These are phyloP conservation scores for Cryptosporidium bovis DNA, from an alignment of 169 alveolate species.

Conservation along the genomic window DNA sequence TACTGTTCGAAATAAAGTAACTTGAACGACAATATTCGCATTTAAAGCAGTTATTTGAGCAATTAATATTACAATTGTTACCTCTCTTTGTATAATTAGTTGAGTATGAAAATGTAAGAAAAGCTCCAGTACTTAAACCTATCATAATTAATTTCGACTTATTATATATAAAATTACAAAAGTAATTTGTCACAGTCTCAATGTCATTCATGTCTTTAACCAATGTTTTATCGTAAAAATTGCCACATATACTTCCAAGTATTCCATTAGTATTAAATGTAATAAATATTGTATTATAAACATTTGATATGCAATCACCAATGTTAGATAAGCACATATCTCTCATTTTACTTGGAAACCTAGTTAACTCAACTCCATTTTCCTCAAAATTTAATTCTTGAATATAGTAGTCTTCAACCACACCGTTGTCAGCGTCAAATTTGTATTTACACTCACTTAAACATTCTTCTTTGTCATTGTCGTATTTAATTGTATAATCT, in stretches of 20 bases:
- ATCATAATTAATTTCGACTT: constrained; percentile 50
- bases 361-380: background rate
- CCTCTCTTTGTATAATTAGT: constrained; percentile 24
- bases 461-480: background rate
- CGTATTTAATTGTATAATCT: constrained; percentile 34
- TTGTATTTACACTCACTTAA: background rate
- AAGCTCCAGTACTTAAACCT: constrained; percentile 74
- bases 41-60: background rate
- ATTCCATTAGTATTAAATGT: constrained; percentile 67
- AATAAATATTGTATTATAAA: constrained; percentile 5
- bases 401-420: background rate
- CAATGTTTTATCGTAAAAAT: constrained; percentile 38
- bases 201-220: constrained; percentile 64
- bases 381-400: constrained; percentile 2
- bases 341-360: constrained; percentile 48
- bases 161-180: constrained; percentile 14
- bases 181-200: constrained; percentile 15
- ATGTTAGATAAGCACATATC: constrained; percentile 6
- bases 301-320: background rate
- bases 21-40: background rate
- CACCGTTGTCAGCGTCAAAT: background rate
- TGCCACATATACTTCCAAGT: constrained; percentile 12
- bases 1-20: constrained; percentile 30
- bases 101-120: constrained; percentile 59
- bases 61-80: background rate